These are phyloP conservation scores for Sclerotinia minor DNA, from an alignment of 2,329 filamentous ascomycete species.

Conservation along the genomic window DNA sequence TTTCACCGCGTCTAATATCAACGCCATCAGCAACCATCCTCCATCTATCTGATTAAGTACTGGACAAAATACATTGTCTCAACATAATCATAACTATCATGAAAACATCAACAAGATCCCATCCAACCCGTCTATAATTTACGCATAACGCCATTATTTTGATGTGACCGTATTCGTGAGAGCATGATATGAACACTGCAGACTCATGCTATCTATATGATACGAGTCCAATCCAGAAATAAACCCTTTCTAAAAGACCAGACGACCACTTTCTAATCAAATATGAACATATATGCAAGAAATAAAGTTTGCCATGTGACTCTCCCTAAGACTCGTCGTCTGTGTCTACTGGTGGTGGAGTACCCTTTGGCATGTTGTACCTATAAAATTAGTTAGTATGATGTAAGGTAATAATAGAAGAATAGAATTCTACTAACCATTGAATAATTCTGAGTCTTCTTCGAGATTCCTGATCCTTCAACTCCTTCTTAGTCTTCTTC, in stretches of 20 bases:
- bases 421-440: slow-evolving; percentile 55
- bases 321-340: slow-evolving; percentile 36
- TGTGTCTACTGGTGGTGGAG: slow-evolving; percentile 40
- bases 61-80: slow-evolving; percentile 2
- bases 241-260: not conserved
- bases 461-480: slow-evolving; percentile 90
- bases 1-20: not conserved
- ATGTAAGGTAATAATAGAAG: slow-evolving; percentile 52
- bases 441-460: slow-evolving; percentile 82
- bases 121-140: slow-evolving; percentile 18
- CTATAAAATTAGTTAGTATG: slow-evolving; percentile 29
- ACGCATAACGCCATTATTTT: slow-evolving; percentile 18
- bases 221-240: slow-evolving; percentile 17
- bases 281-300: slow-evolving; percentile 25
- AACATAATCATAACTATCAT: slow-evolving; percentile 10
- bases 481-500: slow-evolving; percentile 96
- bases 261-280: slow-evolving; percentile 9
- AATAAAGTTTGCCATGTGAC: slow-evolving; percentile 3
- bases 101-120: slow-evolving; percentile 8
- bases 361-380: slow-evolving; percentile 43
- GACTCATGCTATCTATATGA: not conserved
- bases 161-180: slow-evolving; percentile 7
- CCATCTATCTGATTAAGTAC: slow-evolving; percentile 14
- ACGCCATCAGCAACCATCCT: not conserved
- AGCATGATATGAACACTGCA: slow-evolving; percentile 6